A percentile compares a stretch with the other conserved stretches of the same genome.
Conservation (phyloP, 352 stramenopile genomes). For the Pythium aquatile region DNA sequence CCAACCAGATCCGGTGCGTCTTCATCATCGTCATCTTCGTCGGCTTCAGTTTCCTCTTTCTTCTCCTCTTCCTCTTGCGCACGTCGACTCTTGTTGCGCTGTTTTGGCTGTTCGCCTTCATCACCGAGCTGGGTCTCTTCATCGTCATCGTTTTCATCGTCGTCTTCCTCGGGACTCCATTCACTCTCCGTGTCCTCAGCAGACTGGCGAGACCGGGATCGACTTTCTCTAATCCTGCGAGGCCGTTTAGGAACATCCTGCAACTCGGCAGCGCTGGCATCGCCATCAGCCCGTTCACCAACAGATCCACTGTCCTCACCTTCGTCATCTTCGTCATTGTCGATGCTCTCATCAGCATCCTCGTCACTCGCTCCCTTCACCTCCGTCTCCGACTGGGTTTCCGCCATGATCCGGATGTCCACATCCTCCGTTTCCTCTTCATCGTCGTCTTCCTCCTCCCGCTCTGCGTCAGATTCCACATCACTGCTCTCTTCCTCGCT, state of each 20-base stretch:
- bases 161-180: slow-evolving; percentile 9
- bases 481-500: not conserved
- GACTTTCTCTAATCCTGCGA: not conserved
- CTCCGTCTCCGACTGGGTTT: not conserved
- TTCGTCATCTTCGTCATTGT: slow-evolving; percentile 11
- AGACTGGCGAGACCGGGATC: not conserved
- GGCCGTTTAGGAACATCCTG: not conserved
- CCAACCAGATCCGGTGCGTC: slow-evolving; percentile 2
- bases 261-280: not conserved
- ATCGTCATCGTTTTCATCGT: slow-evolving; percentile 11
- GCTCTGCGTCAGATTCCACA: not conserved
- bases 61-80: not conserved
- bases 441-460: not conserved
- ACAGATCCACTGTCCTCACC: not conserved
- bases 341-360: slow-evolving; percentile 2
- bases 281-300: slow-evolving; percentile 1
- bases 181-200: slow-evolving; percentile 2
- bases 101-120: not conserved
- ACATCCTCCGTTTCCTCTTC: not conserved
- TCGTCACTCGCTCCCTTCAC: not conserved
- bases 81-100: not conserved
- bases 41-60: not conserved
- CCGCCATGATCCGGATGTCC: slow-evolving; percentile 5
- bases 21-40: slow-evolving; percentile 11
- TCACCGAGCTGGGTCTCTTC: slow-evolving; percentile 16